Conservation (phyloP, 495 filamentous ascomycete species). For the Aspergillus avenaceus region DNA sequence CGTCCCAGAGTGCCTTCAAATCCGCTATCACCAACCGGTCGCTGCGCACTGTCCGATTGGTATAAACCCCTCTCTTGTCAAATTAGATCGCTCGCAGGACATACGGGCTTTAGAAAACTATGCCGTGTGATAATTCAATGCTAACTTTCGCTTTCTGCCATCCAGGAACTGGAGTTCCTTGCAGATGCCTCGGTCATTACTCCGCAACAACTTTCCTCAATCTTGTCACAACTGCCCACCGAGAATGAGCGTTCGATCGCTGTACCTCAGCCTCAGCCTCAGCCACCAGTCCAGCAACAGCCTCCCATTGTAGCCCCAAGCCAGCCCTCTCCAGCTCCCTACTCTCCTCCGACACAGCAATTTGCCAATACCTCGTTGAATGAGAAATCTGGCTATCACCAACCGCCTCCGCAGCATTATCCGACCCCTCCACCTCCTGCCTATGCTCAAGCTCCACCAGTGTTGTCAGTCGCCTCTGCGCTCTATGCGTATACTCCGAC, state of each 20-base stretch:
- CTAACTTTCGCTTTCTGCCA: slow-evolving; percentile 1
- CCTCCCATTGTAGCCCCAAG: slow-evolving; percentile 27
- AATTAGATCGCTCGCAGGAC: too few species aligned
- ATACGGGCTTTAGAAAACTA: too few species aligned
- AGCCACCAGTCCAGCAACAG: slow-evolving; percentile 20
- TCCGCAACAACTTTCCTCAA: slow-evolving; percentile 62
- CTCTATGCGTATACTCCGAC: slow-evolving; percentile 77
- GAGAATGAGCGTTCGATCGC: slow-evolving; percentile 45
- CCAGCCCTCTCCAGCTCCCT: slow-evolving; percentile 34
- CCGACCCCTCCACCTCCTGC: slow-evolving; percentile 49
- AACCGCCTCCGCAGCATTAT: slow-evolving; percentile 38
- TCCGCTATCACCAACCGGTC: slow-evolving; percentile 70
- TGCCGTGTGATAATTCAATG: too few species aligned
- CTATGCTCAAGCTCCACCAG: slow-evolving; percentile 50
- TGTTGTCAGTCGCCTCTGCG: slow-evolving; percentile 70
- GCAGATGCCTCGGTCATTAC: slow-evolving; percentile 72
- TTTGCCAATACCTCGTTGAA: slow-evolving; percentile 44
- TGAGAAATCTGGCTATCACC: slow-evolving; percentile 51
- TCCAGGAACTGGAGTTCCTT: slow-evolving; percentile 87
- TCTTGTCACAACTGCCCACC: slow-evolving; percentile 68
- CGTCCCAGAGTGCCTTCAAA: slow-evolving; percentile 33
- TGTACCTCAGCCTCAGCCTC: slow-evolving; percentile 21
- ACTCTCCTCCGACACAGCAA: slow-evolving; percentile 41
- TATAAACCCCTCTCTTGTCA: slow-evolving; percentile 38
- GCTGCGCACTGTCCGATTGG: slow-evolving; percentile 79